phyloP scores from a whole-genome alignment of 1,284 basidiomycete species.

The Tilletia walkeri region DNA sequence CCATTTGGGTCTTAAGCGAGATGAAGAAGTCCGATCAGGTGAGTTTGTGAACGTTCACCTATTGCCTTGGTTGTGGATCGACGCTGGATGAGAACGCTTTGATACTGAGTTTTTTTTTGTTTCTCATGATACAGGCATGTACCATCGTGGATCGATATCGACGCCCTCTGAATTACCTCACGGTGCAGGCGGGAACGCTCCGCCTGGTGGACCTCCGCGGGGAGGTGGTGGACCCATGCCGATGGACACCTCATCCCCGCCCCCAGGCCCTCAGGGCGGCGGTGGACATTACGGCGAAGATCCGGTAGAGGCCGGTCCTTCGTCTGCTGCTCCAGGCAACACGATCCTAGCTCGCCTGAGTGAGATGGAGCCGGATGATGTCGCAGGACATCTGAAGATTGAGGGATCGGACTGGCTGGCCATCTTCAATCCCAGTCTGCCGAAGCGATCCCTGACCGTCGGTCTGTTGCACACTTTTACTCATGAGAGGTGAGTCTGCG shows the following conservation, averaged over 20 bases:
- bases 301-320: not conserved
- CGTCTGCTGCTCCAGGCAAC: constrained; percentile 38
- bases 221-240: constrained; percentile 1
- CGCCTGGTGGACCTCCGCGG: constrained; percentile 24
- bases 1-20: constrained; percentile 6
- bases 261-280: not conserved
- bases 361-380: constrained; percentile 52
- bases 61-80: too few species aligned
- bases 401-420: constrained; percentile 93
- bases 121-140: not conserved
- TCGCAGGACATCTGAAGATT: constrained; percentile 65
- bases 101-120: too few species aligned
- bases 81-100: too few species aligned
- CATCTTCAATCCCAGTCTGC: constrained; percentile 79
- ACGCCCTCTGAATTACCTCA: constrained; percentile 5
- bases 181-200: constrained; percentile 29
- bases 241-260: constrained; percentile 11
- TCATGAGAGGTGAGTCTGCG: constrained; percentile 70
- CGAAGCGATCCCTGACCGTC: constrained; percentile 79
- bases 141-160: constrained; percentile 9
- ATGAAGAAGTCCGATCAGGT: not conserved
- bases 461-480: constrained; percentile 80
- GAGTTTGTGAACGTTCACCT: not conserved
- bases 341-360: constrained; percentile 46
- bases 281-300: not conserved